phyloP scores from a whole-genome alignment of 2,329 filamentous ascomycete species.

The Arthrocladium fulminans region DNA sequence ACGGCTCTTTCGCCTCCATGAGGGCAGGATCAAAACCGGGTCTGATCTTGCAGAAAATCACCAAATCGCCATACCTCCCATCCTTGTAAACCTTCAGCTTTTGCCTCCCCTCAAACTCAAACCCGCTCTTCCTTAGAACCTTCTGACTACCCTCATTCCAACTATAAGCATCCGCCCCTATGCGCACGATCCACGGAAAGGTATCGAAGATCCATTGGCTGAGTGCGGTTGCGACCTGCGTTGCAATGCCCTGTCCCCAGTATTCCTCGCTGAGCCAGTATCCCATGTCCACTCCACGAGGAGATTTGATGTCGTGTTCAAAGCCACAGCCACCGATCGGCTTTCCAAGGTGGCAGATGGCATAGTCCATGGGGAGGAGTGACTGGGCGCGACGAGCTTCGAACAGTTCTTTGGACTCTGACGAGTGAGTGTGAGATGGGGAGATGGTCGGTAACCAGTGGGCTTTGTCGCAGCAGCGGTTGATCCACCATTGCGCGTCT shows the following conservation, averaged over 20 bases:
- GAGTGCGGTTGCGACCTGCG: slow-evolving; percentile 4
- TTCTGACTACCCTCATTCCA: slow-evolving; percentile 9
- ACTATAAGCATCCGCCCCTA: slow-evolving; percentile 6
- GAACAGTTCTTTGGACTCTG: neutral
- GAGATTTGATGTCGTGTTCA: neutral
- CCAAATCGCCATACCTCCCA: slow-evolving; percentile 7
- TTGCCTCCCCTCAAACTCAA: slow-evolving; percentile 1
- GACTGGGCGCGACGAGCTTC: neutral
- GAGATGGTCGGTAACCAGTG: neutral
- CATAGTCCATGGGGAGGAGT: slow-evolving; percentile 4
- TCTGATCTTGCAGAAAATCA: slow-evolving; percentile 1
- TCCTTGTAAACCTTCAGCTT: slow-evolving; percentile 8
- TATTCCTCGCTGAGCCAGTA: slow-evolving; percentile 10
- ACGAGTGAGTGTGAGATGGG: neutral
- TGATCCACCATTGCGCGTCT: slow-evolving; percentile 5
- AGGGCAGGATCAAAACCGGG: neutral
- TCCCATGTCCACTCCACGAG: neutral
- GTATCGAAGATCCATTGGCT: slow-evolving; percentile 5
- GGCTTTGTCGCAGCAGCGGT: neutral
- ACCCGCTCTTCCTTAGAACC: slow-evolving; percentile 9
- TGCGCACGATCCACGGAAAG: slow-evolving; percentile 8
- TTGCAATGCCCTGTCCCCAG: slow-evolving; percentile 9
- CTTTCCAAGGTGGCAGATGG: slow-evolving; percentile 5
- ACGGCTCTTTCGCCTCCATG: neutral
- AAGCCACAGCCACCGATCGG: slow-evolving; percentile 8